These are phyloP conservation scores for Pythium plurisporium DNA, from an alignment of 352 stramenopile species.

Conservation along the genomic window DNA sequence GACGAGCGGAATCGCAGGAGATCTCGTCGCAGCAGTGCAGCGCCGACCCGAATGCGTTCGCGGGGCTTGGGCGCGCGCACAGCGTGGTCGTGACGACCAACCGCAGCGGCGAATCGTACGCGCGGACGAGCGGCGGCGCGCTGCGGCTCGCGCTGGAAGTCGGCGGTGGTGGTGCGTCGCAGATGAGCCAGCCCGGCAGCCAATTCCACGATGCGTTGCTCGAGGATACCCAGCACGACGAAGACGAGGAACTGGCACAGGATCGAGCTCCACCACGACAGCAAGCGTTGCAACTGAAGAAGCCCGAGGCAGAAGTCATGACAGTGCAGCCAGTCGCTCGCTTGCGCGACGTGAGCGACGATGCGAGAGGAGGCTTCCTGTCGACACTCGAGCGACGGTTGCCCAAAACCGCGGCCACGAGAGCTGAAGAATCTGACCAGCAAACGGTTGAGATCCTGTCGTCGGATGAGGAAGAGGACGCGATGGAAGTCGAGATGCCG, in stretches of 20 bases:
- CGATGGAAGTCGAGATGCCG: neutral
- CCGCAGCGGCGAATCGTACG: neutral
- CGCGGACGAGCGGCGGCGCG: neutral
- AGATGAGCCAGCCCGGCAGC: constrained; percentile 20
- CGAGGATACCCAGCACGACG: constrained; percentile 51
- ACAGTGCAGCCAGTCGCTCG: no score
- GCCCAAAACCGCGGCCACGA: neutral
- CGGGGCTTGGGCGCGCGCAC: constrained; percentile 24
- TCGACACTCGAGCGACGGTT: constrained; percentile 8
- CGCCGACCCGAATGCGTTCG: constrained; percentile 56
- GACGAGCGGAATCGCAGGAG: constrained; percentile 22
- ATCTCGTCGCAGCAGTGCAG: constrained; percentile 59
- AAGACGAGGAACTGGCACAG: neutral
- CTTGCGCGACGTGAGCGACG: no score
- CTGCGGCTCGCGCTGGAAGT: constrained; percentile 34
- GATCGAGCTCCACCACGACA: no score
- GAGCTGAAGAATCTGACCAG: neutral
- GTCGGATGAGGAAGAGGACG: neutral
- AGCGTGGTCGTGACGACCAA: constrained; percentile 15
- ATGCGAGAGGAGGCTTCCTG: constrained; percentile 7
- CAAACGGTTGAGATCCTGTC: neutral
- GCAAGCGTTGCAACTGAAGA: no score
- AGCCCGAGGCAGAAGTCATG: no score
- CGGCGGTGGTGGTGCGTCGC: neutral
- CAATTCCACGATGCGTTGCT: constrained; percentile 47